Evolutionary conservation across 2,329 filamentous ascomycete species (phyloP).

Genomic region (Cercospora janseana): DNA sequence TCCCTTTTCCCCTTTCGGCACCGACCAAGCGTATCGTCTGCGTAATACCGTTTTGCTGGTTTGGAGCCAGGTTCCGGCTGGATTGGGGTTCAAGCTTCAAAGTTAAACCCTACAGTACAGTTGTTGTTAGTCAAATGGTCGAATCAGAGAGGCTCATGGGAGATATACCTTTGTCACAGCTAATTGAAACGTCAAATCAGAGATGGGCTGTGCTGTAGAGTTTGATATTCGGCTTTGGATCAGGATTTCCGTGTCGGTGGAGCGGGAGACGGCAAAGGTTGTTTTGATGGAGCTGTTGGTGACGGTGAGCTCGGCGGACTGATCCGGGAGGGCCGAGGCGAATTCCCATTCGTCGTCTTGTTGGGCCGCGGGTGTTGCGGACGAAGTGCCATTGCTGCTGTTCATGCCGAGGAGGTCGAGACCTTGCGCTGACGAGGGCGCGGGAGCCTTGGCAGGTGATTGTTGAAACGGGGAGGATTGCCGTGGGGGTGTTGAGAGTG

Average conservation of each 20-base stretch:
- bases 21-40: slow-evolving; percentile 78
- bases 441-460: slow-evolving; percentile 41
- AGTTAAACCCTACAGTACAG: slow-evolving; percentile 64
- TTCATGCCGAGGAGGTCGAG: slow-evolving; percentile 34
- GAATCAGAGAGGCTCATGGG: background rate
- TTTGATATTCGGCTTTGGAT: slow-evolving; percentile 84
- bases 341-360: slow-evolving; percentile 91
- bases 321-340: slow-evolving; percentile 75
- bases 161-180: slow-evolving; percentile 83
- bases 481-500: slow-evolving; percentile 54
- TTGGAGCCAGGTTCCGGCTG: slow-evolving; percentile 69
- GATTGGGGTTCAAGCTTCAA: slow-evolving; percentile 83
- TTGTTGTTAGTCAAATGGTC: background rate
- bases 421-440: slow-evolving; percentile 29
- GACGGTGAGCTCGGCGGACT: slow-evolving; percentile 62
- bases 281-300: slow-evolving; percentile 65
- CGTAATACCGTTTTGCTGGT: slow-evolving; percentile 72
- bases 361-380: slow-evolving; percentile 42
- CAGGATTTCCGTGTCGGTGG: slow-evolving; percentile 57
- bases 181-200: slow-evolving; percentile 83
- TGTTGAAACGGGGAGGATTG: slow-evolving; percentile 52
- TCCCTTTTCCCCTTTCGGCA: slow-evolving; percentile 69
- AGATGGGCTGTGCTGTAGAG: slow-evolving; percentile 66
- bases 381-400: slow-evolving; percentile 38
- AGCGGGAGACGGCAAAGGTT: slow-evolving; percentile 67